Conservation (phyloP, 495 filamentous ascomycete species). For the Trichocladium uniseriatum region DNA sequence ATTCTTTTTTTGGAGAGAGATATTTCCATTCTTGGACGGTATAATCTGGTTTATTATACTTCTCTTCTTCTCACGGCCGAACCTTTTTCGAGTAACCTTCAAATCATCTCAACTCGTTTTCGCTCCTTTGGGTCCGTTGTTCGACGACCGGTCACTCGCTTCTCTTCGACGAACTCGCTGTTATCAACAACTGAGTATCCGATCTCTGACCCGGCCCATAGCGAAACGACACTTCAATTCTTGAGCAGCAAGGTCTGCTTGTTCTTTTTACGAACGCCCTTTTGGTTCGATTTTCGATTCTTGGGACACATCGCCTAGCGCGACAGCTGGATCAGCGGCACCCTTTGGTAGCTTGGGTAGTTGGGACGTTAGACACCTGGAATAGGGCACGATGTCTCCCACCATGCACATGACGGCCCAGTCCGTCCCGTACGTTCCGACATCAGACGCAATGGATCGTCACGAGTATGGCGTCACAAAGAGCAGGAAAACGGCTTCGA, state of each 20-base stretch:
- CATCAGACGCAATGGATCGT: constrained; percentile 41
- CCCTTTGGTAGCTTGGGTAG: not conserved
- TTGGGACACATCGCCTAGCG: constrained; percentile 26
- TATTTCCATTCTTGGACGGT: constrained; percentile 34
- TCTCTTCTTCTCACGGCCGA: constrained; percentile 10
- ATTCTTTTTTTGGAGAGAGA: constrained; percentile 39
- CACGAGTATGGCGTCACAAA: constrained; percentile 48
- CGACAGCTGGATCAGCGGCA: constrained; percentile 13
- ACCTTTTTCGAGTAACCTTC: constrained; percentile 10
- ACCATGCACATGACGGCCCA: constrained; percentile 39
- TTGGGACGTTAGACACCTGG: constrained; percentile 7
- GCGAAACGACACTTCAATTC: constrained; percentile 28
- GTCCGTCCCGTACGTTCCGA: constrained; percentile 33
- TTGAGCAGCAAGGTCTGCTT: constrained; percentile 30
- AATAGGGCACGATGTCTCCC: constrained; percentile 34
- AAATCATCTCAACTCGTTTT: constrained; percentile 11
- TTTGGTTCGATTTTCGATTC: constrained; percentile 18
- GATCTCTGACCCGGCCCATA: constrained; percentile 9
- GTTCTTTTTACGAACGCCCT: constrained; percentile 22
- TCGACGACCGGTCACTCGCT: constrained; percentile 19
- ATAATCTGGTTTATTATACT: constrained; percentile 38
- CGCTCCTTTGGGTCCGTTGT: constrained; percentile 12
- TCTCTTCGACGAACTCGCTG: constrained; percentile 1
- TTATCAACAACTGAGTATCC: not conserved
- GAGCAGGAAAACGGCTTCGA: constrained; percentile 55